phyloP scores from a whole-genome alignment of 441 rosid genomes.

The Oxalis stricta region DNA sequence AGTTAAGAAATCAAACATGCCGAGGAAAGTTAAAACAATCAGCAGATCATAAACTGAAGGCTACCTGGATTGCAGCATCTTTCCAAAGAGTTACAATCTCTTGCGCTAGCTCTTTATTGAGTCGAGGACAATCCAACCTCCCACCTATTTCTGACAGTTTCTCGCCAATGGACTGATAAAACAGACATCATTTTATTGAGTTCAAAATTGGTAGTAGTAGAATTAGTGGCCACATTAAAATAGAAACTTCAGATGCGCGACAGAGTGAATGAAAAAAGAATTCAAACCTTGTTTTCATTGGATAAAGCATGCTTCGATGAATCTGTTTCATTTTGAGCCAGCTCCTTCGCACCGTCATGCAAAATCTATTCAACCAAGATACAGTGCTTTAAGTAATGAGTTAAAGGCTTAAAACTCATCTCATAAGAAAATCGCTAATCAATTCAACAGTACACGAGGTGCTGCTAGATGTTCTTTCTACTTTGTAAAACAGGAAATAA shows the following conservation, averaged over 20 bases:
- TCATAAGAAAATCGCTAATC: conserved; percentile 10
- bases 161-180: conserved; percentile 58
- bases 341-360: conserved; percentile 88
- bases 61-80: conserved; percentile 87
- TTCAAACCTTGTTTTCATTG: conserved; percentile 57
- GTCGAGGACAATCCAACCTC: conserved; percentile 55
- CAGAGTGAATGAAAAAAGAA: conserved; percentile 2
- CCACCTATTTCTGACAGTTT: conserved; percentile 72
- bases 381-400: conserved; percentile 6
- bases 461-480: conserved; percentile 15
- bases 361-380: conserved; percentile 46
- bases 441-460: conserved; percentile 13
- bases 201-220: not conserved
- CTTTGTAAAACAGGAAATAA: conserved; percentile 36
- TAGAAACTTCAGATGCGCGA: not conserved
- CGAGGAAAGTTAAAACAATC: not conserved
- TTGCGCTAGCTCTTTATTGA: conserved; percentile 58
- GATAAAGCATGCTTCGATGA: conserved; percentile 47
- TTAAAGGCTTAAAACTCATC: not conserved
- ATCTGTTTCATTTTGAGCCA: conserved; percentile 68
- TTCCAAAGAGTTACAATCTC: conserved; percentile 82
- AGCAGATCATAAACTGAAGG: conserved; percentile 1
- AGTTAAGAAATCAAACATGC: not conserved
- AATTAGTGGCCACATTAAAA: no score
- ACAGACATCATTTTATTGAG: conserved; percentile 2